Evolutionary conservation across 1,284 basidiomycete genomes (phyloP), one percentile per base, ranked within the genome.

Genomic region (Pascua guehoae): DNA sequence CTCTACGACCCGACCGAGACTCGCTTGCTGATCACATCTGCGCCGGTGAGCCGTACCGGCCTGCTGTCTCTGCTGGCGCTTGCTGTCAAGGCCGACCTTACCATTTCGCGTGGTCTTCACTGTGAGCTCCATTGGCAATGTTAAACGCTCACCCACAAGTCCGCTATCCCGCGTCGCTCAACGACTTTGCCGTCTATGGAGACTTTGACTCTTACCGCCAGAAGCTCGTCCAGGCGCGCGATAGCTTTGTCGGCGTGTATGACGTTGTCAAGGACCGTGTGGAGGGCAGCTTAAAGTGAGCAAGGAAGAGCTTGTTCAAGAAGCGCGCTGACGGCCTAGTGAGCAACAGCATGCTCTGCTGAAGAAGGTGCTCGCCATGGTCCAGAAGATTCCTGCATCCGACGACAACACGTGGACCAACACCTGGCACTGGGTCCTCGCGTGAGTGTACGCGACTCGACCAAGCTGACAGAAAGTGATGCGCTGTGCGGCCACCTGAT

Each of bases 351-450:
- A 88, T 18, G 83, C 89, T 44, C 81, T 97, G 12, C 81, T 99
- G 44, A 87, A 92, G 77, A 96, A 98, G 78, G 91, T 91, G 1
- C 79, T 97, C 40, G 85, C 85, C 12, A 91, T 96, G 38, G 82
- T 86, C 4, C 73, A 83, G 1, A 83, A 85, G 43, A 70, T 78
- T 4, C 74, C 77, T 0, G 69, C 69, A 15, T 81, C 83, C 5
- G 79, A 81, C 14, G 84, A 83, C 43, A 81, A 82, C 5, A 85
- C 89, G 1, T 97, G 93, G 95, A 98, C 92, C 79, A 98, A 93
- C 75, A 92, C 89, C 69, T 98, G 95, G 95, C 93, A 98, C 76
- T 98, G 93, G 93, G 93, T 95, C 69, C 78, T 96, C 18, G 64
- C 72, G 74, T 77, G 44, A 54, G 72, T 65, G 15, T 1, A 4